phyloP scores from a whole-genome alignment of 192 early-diverging fungal genomes.

The Entomortierella chlamydospora region DNA sequence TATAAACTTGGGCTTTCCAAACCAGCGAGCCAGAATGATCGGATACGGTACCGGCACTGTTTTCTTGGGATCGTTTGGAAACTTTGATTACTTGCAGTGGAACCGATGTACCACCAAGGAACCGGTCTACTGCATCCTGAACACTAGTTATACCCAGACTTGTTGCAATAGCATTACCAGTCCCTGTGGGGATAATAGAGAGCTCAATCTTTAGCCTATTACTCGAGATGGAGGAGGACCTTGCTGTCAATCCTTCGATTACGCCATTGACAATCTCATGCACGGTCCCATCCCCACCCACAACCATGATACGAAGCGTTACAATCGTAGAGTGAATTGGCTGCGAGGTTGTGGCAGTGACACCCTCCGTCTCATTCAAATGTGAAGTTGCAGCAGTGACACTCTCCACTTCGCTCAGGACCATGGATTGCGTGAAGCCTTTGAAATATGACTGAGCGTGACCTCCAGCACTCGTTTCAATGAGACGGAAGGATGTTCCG shows the following conservation, averaged over 20 bases:
- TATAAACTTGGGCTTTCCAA: slow-evolving; percentile 42
- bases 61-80: slow-evolving; percentile 18
- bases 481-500: slow-evolving; percentile 9
- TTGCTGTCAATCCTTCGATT: slow-evolving; percentile 18
- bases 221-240: not conserved
- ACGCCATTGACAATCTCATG: slow-evolving; percentile 64
- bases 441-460: slow-evolving; percentile 27
- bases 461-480: slow-evolving; percentile 20
- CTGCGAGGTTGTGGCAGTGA: too few relatives aligned
- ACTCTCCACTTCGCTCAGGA: not conserved
- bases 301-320: slow-evolving; percentile 35
- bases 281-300: slow-evolving; percentile 64
- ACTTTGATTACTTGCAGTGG: slow-evolving; percentile 53
- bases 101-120: slow-evolving; percentile 28
- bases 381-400: too few relatives aligned
- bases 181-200: slow-evolving; percentile 56
- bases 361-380: not conserved
- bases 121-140: slow-evolving; percentile 47
- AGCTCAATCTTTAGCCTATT: slow-evolving; percentile 28
- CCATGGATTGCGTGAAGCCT: slow-evolving; percentile 13
- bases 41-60: not conserved
- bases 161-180: slow-evolving; percentile 61
- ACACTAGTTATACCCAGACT: slow-evolving; percentile 46
- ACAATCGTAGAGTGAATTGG: too few relatives aligned
- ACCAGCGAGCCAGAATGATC: not conserved